A percentile compares a stretch with the other conserved stretches of the same genome.
These are phyloP conservation scores for Diaporthe caulivora DNA, from an alignment of 2,329 filamentous ascomycete species.

Conservation along the genomic window DNA sequence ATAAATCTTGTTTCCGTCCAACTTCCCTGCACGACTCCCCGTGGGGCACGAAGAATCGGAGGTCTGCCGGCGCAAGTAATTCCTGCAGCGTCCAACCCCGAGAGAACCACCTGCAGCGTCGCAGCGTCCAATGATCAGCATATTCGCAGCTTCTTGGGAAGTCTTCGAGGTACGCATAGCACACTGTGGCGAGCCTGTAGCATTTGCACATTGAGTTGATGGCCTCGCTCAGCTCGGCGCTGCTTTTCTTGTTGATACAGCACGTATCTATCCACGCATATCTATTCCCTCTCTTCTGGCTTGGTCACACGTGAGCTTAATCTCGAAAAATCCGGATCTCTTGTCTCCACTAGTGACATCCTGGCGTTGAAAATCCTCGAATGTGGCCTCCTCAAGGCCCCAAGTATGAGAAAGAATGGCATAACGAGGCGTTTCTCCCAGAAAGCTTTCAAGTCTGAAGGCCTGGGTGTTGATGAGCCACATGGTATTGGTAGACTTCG, in stretches of 20 bases:
- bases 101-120: neutral
- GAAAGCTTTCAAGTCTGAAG: neutral
- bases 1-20: neutral
- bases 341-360: neutral
- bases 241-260: conserved; percentile 21
- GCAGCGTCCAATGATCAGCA: neutral
- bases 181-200: conserved; percentile 3
- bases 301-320: neutral
- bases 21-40: conserved; percentile 13
- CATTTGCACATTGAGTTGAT: conserved; percentile 12
- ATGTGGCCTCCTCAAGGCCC: neutral
- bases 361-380: neutral
- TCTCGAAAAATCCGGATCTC: neutral
- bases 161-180: conserved; percentile 24
- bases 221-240: conserved; percentile 2
- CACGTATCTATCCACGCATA: conserved; percentile 10
- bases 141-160: neutral
- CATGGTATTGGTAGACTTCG: neutral
- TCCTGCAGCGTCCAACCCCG: conserved; percentile 14
- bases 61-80: neutral
- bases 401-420: conserved; percentile 22
- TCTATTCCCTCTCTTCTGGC: conserved; percentile 16
- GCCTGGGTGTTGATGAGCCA: neutral
- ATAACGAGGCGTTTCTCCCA: neutral
- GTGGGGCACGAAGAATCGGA: neutral